Evolutionary conservation across 2,329 filamentous ascomycete species (phyloP).

Genomic region (Biscogniauxia mediterranea): DNA sequence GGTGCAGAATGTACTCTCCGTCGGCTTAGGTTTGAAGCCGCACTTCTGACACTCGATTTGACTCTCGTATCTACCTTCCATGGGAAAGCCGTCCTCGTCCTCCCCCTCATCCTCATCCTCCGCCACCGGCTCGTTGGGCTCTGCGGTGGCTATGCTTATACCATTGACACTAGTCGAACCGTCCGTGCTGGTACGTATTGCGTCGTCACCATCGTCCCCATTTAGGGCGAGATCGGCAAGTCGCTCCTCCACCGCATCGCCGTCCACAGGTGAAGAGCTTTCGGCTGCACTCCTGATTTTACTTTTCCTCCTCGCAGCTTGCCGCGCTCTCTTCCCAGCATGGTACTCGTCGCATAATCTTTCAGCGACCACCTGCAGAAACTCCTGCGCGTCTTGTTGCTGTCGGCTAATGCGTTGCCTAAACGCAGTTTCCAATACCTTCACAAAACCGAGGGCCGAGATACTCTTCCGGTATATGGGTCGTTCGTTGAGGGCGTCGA

Average conservation of each 20-base stretch:
- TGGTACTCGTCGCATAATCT: conserved; percentile 92
- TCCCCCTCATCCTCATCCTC: conserved; percentile 50
- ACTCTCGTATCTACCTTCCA: conserved; percentile 91
- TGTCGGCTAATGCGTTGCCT: conserved; percentile 86
- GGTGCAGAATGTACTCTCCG: conserved; percentile 83
- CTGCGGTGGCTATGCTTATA: conserved; percentile 11
- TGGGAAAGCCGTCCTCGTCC: conserved; percentile 76
- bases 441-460: conserved; percentile 79
- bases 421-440: conserved; percentile 81
- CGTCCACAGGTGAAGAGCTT: conserved; percentile 23
- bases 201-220: conserved; percentile 15
- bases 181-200: not conserved
- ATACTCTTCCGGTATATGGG: conserved; percentile 94
- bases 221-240: conserved; percentile 29
- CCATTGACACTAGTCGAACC: not conserved
- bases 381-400: conserved; percentile 97
- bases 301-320: conserved; percentile 46
- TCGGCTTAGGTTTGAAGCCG: conserved; percentile 82
- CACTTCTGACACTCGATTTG: conserved; percentile 92
- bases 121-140: conserved; percentile 13
- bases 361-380: conserved; percentile 90
- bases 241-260: conserved; percentile 30
- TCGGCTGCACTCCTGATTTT: conserved; percentile 11
- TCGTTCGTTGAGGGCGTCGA: conserved; percentile 89
- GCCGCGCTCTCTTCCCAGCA: conserved; percentile 73